phyloP scores from a whole-genome alignment of 129 eudicot genomes.

The Artemisia argyi region DNA sequence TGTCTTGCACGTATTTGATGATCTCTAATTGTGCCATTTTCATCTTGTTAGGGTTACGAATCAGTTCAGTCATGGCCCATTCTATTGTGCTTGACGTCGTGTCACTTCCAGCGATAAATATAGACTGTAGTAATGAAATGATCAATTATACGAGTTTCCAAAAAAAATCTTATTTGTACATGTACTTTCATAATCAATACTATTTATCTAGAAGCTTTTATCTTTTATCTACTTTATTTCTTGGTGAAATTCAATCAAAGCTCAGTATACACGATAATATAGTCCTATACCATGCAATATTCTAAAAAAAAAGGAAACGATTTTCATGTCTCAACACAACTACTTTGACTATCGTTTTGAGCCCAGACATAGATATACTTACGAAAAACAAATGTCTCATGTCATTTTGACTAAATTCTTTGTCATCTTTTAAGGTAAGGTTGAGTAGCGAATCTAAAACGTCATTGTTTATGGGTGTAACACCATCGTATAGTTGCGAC shows the following conservation, averaged over 20 bases:
- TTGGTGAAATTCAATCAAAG: no score
- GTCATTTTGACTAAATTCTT: not conserved
- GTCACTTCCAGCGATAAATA: conserved; percentile 42
- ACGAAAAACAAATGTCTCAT: conserved; percentile 29
- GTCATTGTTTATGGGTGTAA: conserved; percentile 9
- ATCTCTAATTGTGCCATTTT: conserved; percentile 23
- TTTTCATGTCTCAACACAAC: not conserved
- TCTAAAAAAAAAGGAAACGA: not conserved
- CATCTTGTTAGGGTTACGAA: conserved; percentile 38
- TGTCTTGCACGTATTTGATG: conserved; percentile 9
- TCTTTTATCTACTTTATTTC: no score
- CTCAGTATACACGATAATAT: no score
- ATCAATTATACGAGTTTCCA: not conserved
- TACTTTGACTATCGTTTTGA: not conserved
- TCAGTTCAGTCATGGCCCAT: conserved; percentile 60
- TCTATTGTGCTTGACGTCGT: conserved; percentile 36
- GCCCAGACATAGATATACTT: not conserved
- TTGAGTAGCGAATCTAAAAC: conserved; percentile 25
- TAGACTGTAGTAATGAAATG: conserved; percentile 24
- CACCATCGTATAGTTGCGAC: not conserved
- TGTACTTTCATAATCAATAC: no score
- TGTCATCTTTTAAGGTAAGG: conserved; percentile 14
- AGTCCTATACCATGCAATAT: no score
- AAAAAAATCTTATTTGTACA: not conserved
- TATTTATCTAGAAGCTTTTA: no score